Percentiles rank a stretch among this genome's conserved stretches.
phyloP scores from a whole-genome alignment of 129 eudicot genomes.

The Erigeron canadensis region DNA sequence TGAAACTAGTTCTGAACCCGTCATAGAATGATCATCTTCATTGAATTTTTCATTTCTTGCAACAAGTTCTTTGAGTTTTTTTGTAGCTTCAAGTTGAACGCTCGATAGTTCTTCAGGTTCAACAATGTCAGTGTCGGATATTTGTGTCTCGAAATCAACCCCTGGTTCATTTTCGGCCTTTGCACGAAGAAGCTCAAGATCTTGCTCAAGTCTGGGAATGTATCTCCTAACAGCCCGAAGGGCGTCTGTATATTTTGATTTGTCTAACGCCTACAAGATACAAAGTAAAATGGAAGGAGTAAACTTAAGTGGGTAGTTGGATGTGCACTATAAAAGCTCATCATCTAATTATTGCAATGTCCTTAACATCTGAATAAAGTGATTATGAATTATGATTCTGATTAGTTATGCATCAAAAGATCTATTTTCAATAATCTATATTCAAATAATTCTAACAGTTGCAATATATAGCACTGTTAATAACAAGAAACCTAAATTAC shows the following conservation, averaged over 20 bases:
- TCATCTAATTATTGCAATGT: not conserved
- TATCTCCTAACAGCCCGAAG: conserved; percentile 71
- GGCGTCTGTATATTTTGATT: conserved; percentile 82
- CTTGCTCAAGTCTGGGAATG: conserved; percentile 93
- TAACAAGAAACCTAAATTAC: too few species aligned
- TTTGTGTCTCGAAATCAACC: conserved; percentile 21
- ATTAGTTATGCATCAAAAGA: not conserved
- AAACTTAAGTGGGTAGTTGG: not conserved
- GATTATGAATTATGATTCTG: too few species aligned
- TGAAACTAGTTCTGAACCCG: conserved; percentile 46
- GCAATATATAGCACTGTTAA: too few species aligned
- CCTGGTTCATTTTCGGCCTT: conserved; percentile 40
- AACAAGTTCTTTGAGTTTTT: conserved; percentile 54
- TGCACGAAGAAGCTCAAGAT: conserved; percentile 73
- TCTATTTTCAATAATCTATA: too few species aligned
- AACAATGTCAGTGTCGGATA: conserved; percentile 11
- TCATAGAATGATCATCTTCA: conserved; percentile 23
- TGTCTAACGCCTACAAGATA: conserved; percentile 71
- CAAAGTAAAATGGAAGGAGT: not conserved
- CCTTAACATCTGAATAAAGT: not conserved
- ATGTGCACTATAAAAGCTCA: not conserved
- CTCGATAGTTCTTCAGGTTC: conserved; percentile 28
- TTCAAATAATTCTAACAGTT: too few species aligned
- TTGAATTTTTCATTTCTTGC: conserved; percentile 33
- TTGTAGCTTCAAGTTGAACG: conserved; percentile 43